Evolutionary conservation across 1,139 yeast genomes (phyloP), one percentile per base, ranked within the genome.

Genomic region (Sugiyamaella pinicola): DNA sequence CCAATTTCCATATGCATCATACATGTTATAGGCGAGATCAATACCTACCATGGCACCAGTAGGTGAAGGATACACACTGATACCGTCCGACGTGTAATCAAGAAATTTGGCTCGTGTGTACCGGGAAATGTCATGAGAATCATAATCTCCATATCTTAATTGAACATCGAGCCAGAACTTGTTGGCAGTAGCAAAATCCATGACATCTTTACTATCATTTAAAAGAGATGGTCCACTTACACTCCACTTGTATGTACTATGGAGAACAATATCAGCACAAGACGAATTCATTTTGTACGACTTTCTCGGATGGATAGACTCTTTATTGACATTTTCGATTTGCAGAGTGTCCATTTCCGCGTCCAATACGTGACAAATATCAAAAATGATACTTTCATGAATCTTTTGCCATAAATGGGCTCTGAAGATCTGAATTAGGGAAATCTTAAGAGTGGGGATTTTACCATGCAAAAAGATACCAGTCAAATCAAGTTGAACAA

Each of bases 371-470:
- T 91, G 97, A 64, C 96, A 90, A 37, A 93, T 66, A 74, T 93
- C 99, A 68, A 89, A 89, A 2, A 95, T 96, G 47, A 95, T 79
- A 69, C 95, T 85, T 70, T 95, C 99, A 68, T 95, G 99, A 52
- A 95, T 95, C 71, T 95, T 95, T 68, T 95, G 99, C 99, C 99
- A 95, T 65, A 95, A 80, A 74, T 95, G 99, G 0, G 99, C 98
- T 54, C 99, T 78, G 77, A 95, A 95, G 2, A 95, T 90, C 69
- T 95, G 99, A 67, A 95, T 91, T 58, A 93, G 77, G 0, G 99
- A 93, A 35, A 95, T 93, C 71, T 95, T 95, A 63, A 95, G 75
- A 0, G 99, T 93, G 3, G 99, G 99, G 58, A 95, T 95, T 69
- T 95, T 95, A 63, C 99, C 99, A 66, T 95, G 99, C 52, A 95